Evolutionary conservation across 2,329 filamentous ascomycete genomes (phyloP).

Genomic region (Clonostachys sp.): DNA sequence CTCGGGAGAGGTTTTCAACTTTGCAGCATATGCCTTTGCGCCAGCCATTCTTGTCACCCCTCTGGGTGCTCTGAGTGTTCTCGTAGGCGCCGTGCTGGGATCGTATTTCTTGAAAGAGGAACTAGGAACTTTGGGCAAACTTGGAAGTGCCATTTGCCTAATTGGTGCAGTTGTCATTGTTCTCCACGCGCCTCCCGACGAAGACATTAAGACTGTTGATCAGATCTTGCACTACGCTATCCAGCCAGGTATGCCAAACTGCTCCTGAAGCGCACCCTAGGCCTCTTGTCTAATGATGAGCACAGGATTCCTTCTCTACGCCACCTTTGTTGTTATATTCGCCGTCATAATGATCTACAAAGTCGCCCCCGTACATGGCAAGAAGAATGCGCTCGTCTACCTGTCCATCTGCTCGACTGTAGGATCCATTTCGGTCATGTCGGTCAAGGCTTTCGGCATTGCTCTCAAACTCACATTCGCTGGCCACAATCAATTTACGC

Average conservation of each 20-base stretch:
- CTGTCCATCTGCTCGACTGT: conserved; percentile 97
- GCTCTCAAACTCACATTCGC: conserved; percentile 91
- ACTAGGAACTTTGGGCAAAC: conserved; percentile 83
- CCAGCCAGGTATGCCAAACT: conserved; percentile 65
- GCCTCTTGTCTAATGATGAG: conserved; percentile 8
- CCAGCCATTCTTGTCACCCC: conserved; percentile 98
- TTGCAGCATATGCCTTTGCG: conserved; percentile 96
- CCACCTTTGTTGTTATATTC: conserved; percentile 73
- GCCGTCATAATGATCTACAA: conserved; percentile 95
- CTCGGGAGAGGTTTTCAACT: conserved; percentile 91
- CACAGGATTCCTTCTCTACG: conserved; percentile 85
- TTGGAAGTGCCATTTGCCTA: conserved; percentile 93
- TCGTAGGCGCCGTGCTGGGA: conserved; percentile 91
- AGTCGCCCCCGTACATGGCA: conserved; percentile 83
- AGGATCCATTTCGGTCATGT: conserved; percentile 97
- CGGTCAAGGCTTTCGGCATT: conserved; percentile 97
- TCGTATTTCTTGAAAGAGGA: conserved; percentile 92
- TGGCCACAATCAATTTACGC: conserved; percentile 91
- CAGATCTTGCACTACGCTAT: conserved; percentile 88
- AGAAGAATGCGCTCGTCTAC: conserved; percentile 93
- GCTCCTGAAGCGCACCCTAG: neutral
- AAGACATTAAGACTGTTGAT: conserved; percentile 86
- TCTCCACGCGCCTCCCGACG: conserved; percentile 90
- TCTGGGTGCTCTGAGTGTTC: conserved; percentile 84
- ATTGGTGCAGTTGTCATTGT: conserved; percentile 97